A percentile compares a stretch with the other conserved stretches of the same genome.
Evolutionary conservation across 345 rosid genomes (phyloP).

Genomic region (Salix viminalis): DNA sequence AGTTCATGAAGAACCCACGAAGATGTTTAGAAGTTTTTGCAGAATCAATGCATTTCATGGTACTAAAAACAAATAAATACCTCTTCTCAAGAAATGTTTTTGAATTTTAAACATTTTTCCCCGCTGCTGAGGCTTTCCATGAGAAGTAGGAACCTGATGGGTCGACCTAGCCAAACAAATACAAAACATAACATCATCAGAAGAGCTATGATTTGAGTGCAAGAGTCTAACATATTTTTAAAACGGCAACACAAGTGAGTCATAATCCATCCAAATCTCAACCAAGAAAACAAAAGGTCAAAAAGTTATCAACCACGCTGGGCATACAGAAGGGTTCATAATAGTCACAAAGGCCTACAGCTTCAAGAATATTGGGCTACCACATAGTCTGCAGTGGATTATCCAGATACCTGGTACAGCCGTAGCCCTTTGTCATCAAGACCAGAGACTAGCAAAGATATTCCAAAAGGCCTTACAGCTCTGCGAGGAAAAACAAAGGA

Average conservation of each 20-base stretch:
- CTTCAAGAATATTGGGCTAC: not conserved
- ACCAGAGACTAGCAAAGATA: slow-evolving; percentile 86
- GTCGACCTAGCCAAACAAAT: too few relatives aligned
- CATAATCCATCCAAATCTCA: too few relatives aligned
- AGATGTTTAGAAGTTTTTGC: not conserved
- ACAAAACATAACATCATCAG: too few relatives aligned
- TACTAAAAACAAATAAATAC: slow-evolving; percentile 24
- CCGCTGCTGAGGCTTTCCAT: too few relatives aligned
- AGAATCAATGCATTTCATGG: not conserved
- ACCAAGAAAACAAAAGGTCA: too few relatives aligned
- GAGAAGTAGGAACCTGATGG: too few relatives aligned
- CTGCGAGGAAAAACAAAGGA: slow-evolving; percentile 31
- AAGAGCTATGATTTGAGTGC: too few relatives aligned
- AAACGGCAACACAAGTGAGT: too few relatives aligned
- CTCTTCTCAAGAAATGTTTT: slow-evolving; percentile 96
- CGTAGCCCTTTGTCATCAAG: slow-evolving; percentile 72
- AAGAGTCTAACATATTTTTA: too few relatives aligned
- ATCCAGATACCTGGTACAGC: slow-evolving; percentile 64
- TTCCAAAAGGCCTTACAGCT: slow-evolving; percentile 97
- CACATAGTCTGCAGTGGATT: not conserved
- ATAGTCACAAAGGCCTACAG: too few relatives aligned
- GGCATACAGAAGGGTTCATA: too few relatives aligned
- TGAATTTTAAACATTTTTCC: slow-evolving; percentile 59
- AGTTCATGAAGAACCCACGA: not conserved
- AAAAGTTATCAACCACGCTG: too few relatives aligned